These are phyloP conservation scores for Alternaria longipes DNA, from an alignment of 2,329 filamentous ascomycete genomes.

Conservation along the genomic window DNA sequence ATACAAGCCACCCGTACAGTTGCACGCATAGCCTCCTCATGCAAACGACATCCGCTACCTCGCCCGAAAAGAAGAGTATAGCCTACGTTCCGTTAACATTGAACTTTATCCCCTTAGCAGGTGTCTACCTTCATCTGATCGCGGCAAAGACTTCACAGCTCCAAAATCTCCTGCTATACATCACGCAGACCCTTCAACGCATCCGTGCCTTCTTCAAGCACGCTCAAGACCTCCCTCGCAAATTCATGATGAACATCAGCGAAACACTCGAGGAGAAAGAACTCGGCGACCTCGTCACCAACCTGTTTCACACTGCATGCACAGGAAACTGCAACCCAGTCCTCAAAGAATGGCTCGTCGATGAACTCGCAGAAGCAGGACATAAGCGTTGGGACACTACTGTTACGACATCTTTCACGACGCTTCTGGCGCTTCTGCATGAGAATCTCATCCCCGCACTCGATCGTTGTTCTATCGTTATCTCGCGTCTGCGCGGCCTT, in stretches of 20 bases:
- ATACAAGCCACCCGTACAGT: slow-evolving; percentile 76
- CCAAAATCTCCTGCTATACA: slow-evolving; percentile 85
- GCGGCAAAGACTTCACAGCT: slow-evolving; percentile 87
- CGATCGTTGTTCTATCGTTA: slow-evolving; percentile 81
- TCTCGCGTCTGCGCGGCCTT: slow-evolving; percentile 83
- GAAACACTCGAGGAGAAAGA: slow-evolving; percentile 75
- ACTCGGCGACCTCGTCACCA: slow-evolving; percentile 74
- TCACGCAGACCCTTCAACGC: slow-evolving; percentile 80
- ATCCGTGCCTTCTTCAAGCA: slow-evolving; percentile 86
- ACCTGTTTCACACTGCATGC: slow-evolving; percentile 82
- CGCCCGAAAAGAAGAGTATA: slow-evolving; percentile 45
- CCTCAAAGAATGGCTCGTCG: slow-evolving; percentile 87
- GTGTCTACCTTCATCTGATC: slow-evolving; percentile 82
- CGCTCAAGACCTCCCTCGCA: slow-evolving; percentile 77
- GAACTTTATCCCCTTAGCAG: slow-evolving; percentile 80
- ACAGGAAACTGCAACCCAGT: slow-evolving; percentile 81
- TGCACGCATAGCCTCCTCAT: slow-evolving; percentile 81
- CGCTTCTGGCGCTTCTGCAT: slow-evolving; percentile 79
- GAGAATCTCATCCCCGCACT: slow-evolving; percentile 89
- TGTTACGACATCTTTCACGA: slow-evolving; percentile 78
- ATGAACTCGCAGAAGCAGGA: slow-evolving; percentile 75
- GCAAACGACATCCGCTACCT: slow-evolving; percentile 48
- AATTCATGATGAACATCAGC: slow-evolving; percentile 80
- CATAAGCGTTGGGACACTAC: slow-evolving; percentile 96
- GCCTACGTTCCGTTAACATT: slow-evolving; percentile 75